Base-by-base conservation (phyloP, 2,329 filamentous ascomycete species). In the Pleurostoma richardsiae region DNA sequence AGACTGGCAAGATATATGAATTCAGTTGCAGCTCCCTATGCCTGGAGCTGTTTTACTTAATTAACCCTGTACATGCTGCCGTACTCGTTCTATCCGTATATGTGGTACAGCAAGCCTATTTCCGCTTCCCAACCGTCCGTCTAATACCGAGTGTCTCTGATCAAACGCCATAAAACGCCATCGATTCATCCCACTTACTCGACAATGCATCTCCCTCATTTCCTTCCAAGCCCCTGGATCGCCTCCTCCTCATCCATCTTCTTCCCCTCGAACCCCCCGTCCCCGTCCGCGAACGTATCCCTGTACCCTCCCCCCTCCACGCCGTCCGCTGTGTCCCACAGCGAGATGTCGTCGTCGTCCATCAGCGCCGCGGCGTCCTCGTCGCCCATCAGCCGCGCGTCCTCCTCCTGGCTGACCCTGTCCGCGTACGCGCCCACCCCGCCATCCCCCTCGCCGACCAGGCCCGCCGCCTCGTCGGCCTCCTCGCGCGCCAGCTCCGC, bases 321-420 rank as follows among this genome's bases (percentile, higher is more conserved):
- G 31, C 62, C 65, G 27, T 63, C 64, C 28, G 64, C 67, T 27
- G 68, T 64, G 27, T 74, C 76, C 79, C 79, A 82, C 26, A 82
- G 62, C 30, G 77, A 80, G 45, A 82, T 75, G 52, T 82, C 78
- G 47, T 82, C 78, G 42, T 79, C 78, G 41, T 74, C 57, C 52
- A 62, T 50, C 41, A 56, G 48, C 36, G 60, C 55, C 4, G 55
- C 52, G 19, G 56, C 52, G 8, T 41, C 46, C 44, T 56, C 49
- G 33, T 53, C 54, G 26, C 54, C 54, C 29, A 59, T 36, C 33
- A 69, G 54, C 54, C 70, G 56, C 43, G 66, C 63, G 10, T 69
- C 64, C 43, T 76, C 74, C 3, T 69, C 61, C 30, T 74, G 74
- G n/a, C 61, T 69, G 45, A 76, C 72, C n/a, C 61, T 69, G 45